Evolutionary conservation across 495 filamentous ascomycete species (phyloP).

Genomic region (Annulohypoxylon bovei): DNA sequence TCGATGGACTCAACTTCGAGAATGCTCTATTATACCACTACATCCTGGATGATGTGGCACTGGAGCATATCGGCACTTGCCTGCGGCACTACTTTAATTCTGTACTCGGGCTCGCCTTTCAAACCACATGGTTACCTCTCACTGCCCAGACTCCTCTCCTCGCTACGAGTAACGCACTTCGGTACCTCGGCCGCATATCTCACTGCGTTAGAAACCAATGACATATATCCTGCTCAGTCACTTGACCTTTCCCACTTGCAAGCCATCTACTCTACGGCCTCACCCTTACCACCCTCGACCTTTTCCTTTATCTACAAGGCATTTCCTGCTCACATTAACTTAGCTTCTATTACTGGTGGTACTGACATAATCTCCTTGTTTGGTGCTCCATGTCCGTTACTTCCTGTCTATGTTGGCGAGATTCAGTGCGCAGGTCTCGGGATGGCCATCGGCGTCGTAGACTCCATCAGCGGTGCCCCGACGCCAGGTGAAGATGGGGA

Average conservation of each 20-base stretch:
- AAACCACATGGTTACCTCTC: constrained; percentile 58
- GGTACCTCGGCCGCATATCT: constrained; percentile 94
- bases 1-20: constrained; percentile 64
- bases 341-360: constrained; percentile 87
- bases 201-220: constrained; percentile 85
- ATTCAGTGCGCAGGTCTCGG: constrained; percentile 91
- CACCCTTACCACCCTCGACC: constrained; percentile 89
- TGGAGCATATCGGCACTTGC: constrained; percentile 88
- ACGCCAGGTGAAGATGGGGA: constrained; percentile 80
- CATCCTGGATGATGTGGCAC: constrained; percentile 98
- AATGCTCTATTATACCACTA: constrained; percentile 88
- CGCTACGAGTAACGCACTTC: constrained; percentile 81
- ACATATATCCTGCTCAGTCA: constrained; percentile 67
- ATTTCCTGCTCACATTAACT: constrained; percentile 77
- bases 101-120: constrained; percentile 93
- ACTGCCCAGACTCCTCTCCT: constrained; percentile 53
- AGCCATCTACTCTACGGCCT: constrained; percentile 93
- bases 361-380: constrained; percentile 97
- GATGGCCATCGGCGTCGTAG: constrained; percentile 86
- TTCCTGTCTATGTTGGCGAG: constrained; percentile 88
- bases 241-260: constrained; percentile 66
- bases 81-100: constrained; percentile 78
- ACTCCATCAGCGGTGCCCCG: constrained; percentile 63
- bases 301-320: constrained; percentile 87
- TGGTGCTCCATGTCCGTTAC: constrained; percentile 82